Evolutionary conservation across 2,329 filamentous ascomycete species (phyloP).

Genomic region (Aspergillus hortae): DNA sequence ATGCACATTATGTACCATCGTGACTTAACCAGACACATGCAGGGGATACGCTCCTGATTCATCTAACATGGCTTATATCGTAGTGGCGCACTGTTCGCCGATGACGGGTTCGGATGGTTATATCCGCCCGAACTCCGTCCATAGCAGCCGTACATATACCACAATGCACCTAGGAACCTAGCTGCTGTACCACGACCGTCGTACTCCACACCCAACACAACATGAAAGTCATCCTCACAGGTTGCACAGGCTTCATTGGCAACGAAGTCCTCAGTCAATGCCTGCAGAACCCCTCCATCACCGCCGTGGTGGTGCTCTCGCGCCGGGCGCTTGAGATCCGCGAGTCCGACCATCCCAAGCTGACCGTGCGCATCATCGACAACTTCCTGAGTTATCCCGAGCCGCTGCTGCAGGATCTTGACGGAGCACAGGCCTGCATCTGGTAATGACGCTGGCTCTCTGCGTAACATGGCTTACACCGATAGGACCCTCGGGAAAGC

Average conservation of each 20-base stretch:
- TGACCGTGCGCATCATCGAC: conserved; percentile 48
- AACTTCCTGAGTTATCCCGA: conserved; percentile 54
- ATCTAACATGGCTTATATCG: too few species aligned
- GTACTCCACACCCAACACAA: neutral
- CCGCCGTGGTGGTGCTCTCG: conserved; percentile 50
- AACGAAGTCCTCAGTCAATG: conserved; percentile 51
- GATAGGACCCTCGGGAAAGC: neutral
- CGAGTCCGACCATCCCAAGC: conserved; percentile 42
- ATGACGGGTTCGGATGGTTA: too few species aligned
- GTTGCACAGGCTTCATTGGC: conserved; percentile 58
- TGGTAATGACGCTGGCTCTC: neutral
- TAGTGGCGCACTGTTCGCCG: too few species aligned
- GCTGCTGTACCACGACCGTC: too few species aligned
- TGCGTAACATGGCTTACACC: neutral
- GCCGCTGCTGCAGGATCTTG: neutral
- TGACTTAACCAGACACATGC: too few species aligned
- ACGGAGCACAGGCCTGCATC: neutral
- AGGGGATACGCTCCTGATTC: too few species aligned
- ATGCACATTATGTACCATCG: too few species aligned
- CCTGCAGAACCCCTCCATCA: conserved; percentile 50
- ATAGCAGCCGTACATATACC: too few species aligned
- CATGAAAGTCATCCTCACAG: conserved; percentile 61
- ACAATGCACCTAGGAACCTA: too few species aligned
- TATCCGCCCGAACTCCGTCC: too few species aligned
- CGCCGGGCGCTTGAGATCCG: conserved; percentile 44